Conservation (phyloP, 179 eudicot genomes). For the Beta lomatogona region DNA sequence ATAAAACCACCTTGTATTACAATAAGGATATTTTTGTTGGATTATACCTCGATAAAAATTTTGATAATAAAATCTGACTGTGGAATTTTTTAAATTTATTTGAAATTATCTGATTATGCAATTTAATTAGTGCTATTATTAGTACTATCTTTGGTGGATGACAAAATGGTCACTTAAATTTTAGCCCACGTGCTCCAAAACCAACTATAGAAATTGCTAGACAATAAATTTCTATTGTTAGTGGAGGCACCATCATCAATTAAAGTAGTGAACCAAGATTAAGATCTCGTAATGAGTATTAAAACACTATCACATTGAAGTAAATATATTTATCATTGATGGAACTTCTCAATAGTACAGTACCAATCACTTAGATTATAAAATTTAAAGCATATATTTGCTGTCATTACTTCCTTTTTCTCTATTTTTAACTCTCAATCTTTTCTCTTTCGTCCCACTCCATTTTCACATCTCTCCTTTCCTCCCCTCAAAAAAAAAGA, state of each 20-base stretch:
- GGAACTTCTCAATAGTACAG: background rate
- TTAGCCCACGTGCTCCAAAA: slow-evolving; percentile 18
- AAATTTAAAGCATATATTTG: slow-evolving; percentile 28
- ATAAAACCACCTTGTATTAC: too few species aligned
- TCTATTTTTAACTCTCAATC: background rate
- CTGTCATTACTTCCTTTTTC: slow-evolving; percentile 12
- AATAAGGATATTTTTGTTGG: too few species aligned
- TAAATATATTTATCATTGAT: background rate
- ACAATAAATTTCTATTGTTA: slow-evolving; percentile 7
- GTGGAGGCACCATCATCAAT: slow-evolving; percentile 22
- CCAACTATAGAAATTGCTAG: background rate
- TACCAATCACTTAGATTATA: background rate
- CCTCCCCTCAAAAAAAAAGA: background rate
- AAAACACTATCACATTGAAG: slow-evolving; percentile 1
- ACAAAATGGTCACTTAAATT: background rate
- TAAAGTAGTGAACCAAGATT: slow-evolving; percentile 11
- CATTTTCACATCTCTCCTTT: background rate
- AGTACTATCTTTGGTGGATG: background rate
- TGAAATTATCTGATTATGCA: too few species aligned
- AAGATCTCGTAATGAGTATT: slow-evolving; percentile 21
- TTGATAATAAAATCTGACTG: too few species aligned
- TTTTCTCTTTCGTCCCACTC: background rate
- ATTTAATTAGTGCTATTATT: too few species aligned
- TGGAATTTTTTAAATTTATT: too few species aligned
- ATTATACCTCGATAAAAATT: too few species aligned